phyloP scores from a whole-genome alignment of 2,329 filamentous ascomycete genomes.

The Tolypocladium endophyticum region DNA sequence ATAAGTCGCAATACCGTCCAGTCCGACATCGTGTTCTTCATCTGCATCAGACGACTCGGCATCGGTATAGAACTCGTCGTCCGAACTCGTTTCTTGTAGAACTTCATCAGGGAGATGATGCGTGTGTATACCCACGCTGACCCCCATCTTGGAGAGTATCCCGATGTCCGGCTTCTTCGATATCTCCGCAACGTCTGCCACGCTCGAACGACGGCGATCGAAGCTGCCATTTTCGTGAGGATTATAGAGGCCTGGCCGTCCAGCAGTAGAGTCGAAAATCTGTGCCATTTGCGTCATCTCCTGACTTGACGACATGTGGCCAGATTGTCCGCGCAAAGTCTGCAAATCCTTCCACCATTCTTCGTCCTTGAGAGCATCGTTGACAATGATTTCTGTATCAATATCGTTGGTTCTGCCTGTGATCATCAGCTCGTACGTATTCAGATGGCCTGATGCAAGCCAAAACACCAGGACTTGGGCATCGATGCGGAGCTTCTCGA shows the following conservation, averaged over 20 bases:
- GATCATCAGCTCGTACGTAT: slow-evolving; percentile 68
- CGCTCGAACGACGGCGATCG: slow-evolving; percentile 30
- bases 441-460: slow-evolving; percentile 62
- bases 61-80: slow-evolving; percentile 21
- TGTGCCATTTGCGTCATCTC: slow-evolving; percentile 32
- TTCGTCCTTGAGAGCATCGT: slow-evolving; percentile 57
- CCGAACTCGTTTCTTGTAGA: slow-evolving; percentile 29
- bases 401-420: slow-evolving; percentile 52
- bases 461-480: slow-evolving; percentile 73
- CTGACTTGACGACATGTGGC: slow-evolving; percentile 28
- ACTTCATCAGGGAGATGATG: slow-evolving; percentile 58
- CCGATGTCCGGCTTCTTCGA: slow-evolving; percentile 49
- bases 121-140: slow-evolving; percentile 65
- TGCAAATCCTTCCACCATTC: slow-evolving; percentile 78
- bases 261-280: slow-evolving; percentile 31
- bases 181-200: slow-evolving; percentile 50
- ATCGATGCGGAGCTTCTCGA: slow-evolving; percentile 74
- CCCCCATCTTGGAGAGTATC: slow-evolving; percentile 43
- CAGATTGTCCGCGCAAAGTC: slow-evolving; percentile 32
- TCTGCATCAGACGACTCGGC: slow-evolving; percentile 18
- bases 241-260: slow-evolving; percentile 31
- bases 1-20: slow-evolving; percentile 17
- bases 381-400: slow-evolving; percentile 49
- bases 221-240: slow-evolving; percentile 22
- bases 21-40: slow-evolving; percentile 14